These are phyloP conservation scores for Fraxinus xanthoxyloides DNA, from an alignment of 305 asterid genomes.

Conservation along the genomic window DNA sequence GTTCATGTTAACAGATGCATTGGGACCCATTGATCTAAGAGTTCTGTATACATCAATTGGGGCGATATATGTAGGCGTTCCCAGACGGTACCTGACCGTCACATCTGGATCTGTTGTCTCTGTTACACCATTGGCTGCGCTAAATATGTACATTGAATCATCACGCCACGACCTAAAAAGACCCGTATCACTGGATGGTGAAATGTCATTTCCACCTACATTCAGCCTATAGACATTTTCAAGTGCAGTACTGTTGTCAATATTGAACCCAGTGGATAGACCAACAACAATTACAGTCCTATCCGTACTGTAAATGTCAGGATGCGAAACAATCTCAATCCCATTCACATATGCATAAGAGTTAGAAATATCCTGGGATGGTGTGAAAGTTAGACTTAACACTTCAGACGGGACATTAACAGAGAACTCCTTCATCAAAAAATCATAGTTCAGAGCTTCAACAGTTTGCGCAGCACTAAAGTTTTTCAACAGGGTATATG, in stretches of 20 bases:
- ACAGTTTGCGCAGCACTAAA: conserved; percentile 69
- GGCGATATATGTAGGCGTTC: conserved; percentile 55
- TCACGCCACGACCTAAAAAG: conserved; percentile 70
- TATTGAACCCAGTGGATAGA: conserved; percentile 33
- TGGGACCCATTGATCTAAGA: conserved; percentile 79
- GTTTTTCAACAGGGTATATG: conserved; percentile 57
- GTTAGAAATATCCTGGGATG: conserved; percentile 39
- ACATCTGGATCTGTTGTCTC: conserved; percentile 52
- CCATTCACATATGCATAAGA: conserved; percentile 78
- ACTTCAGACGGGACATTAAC: conserved; percentile 46
- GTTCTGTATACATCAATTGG: conserved; percentile 71
- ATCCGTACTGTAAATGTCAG: conserved; percentile 65
- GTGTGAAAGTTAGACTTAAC: conserved; percentile 59
- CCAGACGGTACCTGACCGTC: conserved; percentile 41
- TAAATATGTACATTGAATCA: conserved; percentile 51
- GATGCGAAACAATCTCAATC: conserved; percentile 74
- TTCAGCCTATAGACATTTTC: conserved; percentile 75
- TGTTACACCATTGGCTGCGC: conserved; percentile 61
- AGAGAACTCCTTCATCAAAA: conserved; percentile 70
- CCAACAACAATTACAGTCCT: conserved; percentile 44
- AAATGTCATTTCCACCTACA: conserved; percentile 83
- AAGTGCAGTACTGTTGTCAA: conserved; percentile 58
- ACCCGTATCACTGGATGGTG: conserved; percentile 74
- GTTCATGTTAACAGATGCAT: conserved; percentile 43
- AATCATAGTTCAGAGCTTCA: conserved; percentile 65